Percentiles rank a stretch among this genome's conserved stretches.
phyloP scores from a whole-genome alignment of 176 grass and related monocot species.

The Melocanna baccifera region DNA sequence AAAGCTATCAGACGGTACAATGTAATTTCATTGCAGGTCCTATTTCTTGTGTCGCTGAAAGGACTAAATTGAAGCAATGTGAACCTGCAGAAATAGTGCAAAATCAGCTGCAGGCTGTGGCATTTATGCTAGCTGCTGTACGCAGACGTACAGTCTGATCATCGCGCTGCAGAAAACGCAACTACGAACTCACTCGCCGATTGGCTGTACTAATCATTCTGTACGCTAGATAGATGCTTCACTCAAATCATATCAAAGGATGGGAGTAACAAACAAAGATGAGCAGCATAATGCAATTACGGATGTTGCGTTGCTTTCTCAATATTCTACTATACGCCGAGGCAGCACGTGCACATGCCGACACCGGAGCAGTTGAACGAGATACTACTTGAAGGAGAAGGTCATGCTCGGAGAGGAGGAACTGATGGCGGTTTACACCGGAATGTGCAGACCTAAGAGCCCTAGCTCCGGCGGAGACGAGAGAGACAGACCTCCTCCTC shows the following conservation, averaged over 20 bases:
- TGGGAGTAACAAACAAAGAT: not conserved
- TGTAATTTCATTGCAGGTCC: not conserved
- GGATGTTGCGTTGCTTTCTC: not conserved
- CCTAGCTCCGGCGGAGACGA: slow-evolving; percentile 30
- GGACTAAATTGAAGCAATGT: not conserved
- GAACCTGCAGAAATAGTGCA: not conserved
- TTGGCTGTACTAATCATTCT: slow-evolving; percentile 4
- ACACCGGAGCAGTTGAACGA: slow-evolving; percentile 7
- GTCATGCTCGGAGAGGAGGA: not conserved
- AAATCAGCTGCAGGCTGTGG: not conserved
- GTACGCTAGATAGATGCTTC: not conserved
- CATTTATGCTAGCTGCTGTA: not conserved
- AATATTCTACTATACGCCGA: not conserved
- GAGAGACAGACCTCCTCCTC: not conserved
- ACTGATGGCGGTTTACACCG: slow-evolving; percentile 41
- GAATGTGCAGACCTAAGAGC: slow-evolving; percentile 44
- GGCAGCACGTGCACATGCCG: not conserved
- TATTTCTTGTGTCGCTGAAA: not conserved
- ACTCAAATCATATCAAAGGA: not conserved
- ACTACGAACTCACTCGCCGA: not conserved
- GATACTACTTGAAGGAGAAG: slow-evolving; percentile 5
- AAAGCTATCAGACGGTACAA: too few relatives aligned
- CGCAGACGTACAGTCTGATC: slow-evolving; percentile 1
- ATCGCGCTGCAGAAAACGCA: not conserved
- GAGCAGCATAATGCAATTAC: not conserved